Percentiles rank a stretch among this genome's conserved stretches.
These are phyloP conservation scores for Penicillium olsonii DNA, from an alignment of 2,329 filamentous ascomycete genomes.

Conservation along the genomic window DNA sequence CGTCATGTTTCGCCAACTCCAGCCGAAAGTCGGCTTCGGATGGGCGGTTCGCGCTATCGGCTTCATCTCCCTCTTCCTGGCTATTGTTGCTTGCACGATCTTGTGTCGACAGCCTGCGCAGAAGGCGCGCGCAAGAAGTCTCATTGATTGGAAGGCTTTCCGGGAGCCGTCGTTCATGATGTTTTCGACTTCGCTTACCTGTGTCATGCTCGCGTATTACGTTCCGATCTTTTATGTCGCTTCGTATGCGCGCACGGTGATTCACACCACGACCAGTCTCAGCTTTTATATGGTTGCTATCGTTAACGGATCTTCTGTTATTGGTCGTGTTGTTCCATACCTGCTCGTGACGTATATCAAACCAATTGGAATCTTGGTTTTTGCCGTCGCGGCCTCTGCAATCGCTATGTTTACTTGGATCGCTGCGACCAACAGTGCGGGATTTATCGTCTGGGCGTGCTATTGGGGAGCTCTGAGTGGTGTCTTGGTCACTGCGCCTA, in stretches of 20 bases:
- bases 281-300: slow-evolving; percentile 53
- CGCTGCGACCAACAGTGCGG: slow-evolving; percentile 21
- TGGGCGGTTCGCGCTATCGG: slow-evolving; percentile 62
- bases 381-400: slow-evolving; percentile 22
- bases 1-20: slow-evolving; percentile 53
- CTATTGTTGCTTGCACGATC: slow-evolving; percentile 35
- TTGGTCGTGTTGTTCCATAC: slow-evolving; percentile 52
- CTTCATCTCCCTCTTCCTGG: slow-evolving; percentile 52
- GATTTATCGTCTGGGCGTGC: slow-evolving; percentile 34
- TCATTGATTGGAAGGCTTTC: slow-evolving; percentile 43
- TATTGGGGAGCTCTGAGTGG: slow-evolving; percentile 36
- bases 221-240: slow-evolving; percentile 48
- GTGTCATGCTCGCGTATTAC: slow-evolving; percentile 50
- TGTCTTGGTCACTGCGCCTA: slow-evolving; percentile 32
- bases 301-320: slow-evolving; percentile 53
- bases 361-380: slow-evolving; percentile 26
- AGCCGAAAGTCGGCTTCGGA: slow-evolving; percentile 59
- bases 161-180: slow-evolving; percentile 45
- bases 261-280: slow-evolving; percentile 51
- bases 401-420: slow-evolving; percentile 39
- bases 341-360: slow-evolving; percentile 39
- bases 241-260: slow-evolving; percentile 43
- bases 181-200: slow-evolving; percentile 48
- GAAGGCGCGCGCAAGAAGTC: slow-evolving; percentile 39
- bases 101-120: slow-evolving; percentile 43